Conservation (phyloP, 805 yeast genomes). For the Hanseniaspora valbyensis region DNA sequence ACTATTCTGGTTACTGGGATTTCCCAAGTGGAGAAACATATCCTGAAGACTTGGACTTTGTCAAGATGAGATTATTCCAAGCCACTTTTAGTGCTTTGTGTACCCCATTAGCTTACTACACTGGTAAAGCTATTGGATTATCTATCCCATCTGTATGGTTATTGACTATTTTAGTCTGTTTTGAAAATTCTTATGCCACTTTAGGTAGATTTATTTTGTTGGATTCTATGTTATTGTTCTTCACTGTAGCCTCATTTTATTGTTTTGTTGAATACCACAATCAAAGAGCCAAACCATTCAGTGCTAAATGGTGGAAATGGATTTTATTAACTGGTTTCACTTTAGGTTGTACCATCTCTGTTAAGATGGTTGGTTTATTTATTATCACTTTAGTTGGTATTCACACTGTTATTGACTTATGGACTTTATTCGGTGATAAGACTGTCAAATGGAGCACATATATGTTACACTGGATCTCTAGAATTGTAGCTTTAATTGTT, state of each 20-base stretch:
- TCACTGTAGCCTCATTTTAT: slow-evolving; percentile 59
- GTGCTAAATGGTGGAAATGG: slow-evolving; percentile 93
- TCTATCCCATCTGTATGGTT: slow-evolving; percentile 44
- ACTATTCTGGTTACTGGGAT: slow-evolving; percentile 67
- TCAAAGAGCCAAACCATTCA: slow-evolving; percentile 40
- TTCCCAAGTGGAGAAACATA: slow-evolving; percentile 56
- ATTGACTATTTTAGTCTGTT: slow-evolving; percentile 49
- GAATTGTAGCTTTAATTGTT: slow-evolving; percentile 51
- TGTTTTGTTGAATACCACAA: slow-evolving; percentile 47
- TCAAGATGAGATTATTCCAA: slow-evolving; percentile 61
- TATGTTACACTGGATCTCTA: slow-evolving; percentile 52
- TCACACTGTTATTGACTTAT: slow-evolving; percentile 77
- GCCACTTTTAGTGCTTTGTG: slow-evolving; percentile 55
- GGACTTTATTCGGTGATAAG: slow-evolving; percentile 70
- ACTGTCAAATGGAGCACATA: slow-evolving; percentile 42
- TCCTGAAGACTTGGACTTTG: slow-evolving; percentile 52
- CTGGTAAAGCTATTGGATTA: slow-evolving; percentile 51
- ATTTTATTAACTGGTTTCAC: slow-evolving; percentile 68
- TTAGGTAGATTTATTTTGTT: slow-evolving; percentile 63
- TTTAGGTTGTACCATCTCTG: slow-evolving; percentile 84
- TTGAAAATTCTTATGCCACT: slow-evolving; percentile 60
- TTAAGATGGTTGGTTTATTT: slow-evolving; percentile 93
- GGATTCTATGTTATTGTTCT: slow-evolving; percentile 66
- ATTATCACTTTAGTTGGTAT: slow-evolving; percentile 81
- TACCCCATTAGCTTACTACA: slow-evolving; percentile 60